Base-by-base conservation (phyloP, 352 stramenopile species). In the Globisporangium emineosum region DNA sequence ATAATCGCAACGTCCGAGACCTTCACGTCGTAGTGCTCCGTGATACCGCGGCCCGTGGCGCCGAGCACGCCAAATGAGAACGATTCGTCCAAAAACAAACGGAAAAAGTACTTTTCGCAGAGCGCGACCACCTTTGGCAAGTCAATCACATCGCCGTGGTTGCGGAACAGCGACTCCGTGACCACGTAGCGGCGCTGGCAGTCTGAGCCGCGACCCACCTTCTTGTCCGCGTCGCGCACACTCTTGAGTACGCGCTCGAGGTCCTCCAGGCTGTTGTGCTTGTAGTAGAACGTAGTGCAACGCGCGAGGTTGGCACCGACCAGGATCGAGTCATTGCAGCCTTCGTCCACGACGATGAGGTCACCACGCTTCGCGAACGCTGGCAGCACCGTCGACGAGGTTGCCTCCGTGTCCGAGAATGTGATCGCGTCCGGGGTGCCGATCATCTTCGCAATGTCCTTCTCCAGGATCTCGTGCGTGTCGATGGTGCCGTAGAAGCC, bases 401-500 rank as follows among this genome's bases (percentile, higher is more conserved):
- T 97, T n/a, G 92, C 92, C 43, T 98, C 96, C 45, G 93, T 97
- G 76, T 99, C 97, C 23, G 91, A 98, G 77, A 99, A 99, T 32
- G 95, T 96, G 78, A 99, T 99, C 51, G 94, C 93, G 59, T 97
- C 89, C 29, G 98, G 84, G 17, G 93, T 98, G 42, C 87, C 83
- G 60, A 97, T 94, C 77, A 98, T 98, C 30, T 87, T 64, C 1
- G 95, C 79, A 47, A 99, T 89, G 49, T 88, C 77, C 49, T 96
- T 85, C 81, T 99, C 97, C 9, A 99, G 70, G 32, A 85, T 85
- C 72, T 93, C 83, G 61, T 93, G 86, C 52, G 79, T 87, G 75
- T 94, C 84, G 57, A 99, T 99, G 21, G 97, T 99, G 30, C 97
- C 97, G 76, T 99, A 99, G 71, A 99, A 99, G 15, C 97, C 97